Evolutionary conservation across 129 eudicot genomes (phyloP), one percentile per base, ranked within the genome.

Genomic region (Chrysanthemum seticuspe): DNA sequence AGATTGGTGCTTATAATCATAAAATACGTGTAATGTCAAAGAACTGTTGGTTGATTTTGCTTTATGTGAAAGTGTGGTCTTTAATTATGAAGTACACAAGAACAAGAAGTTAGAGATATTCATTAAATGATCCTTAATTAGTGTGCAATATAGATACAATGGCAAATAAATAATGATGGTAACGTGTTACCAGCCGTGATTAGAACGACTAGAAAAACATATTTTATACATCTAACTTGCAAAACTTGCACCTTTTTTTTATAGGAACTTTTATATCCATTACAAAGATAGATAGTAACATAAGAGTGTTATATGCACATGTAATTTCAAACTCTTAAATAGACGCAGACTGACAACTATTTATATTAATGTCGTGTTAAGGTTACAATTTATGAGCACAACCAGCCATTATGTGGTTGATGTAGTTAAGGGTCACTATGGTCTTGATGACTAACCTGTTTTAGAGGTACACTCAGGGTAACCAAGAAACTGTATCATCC

Each of bases 381-480:
- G 29, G 72, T 71, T 53, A 78, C 72, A 78, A 71, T 65, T 63
- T 72, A 71, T 72, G 77, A 78, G 81, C 67, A 50, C 50, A 74
- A 62, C 31, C 29, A 40, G 34, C 52, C 19, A 51, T 63, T 44
- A 52, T 48, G 11, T 29, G 19, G 64, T 60, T 62, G 76, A 71
- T 62, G 40, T 27, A 71, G 55, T 71, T 53, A 63, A 54, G 68
- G 75, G 55, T 50, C 63, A 31, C 47, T 59, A 16, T 48, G 75
- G 62, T 72, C 64, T 65, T 55, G 77, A 56, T 78, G 82, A 65
- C 82, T 72, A 72, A 78, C 78, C 78, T 56, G 82, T 36, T 68
- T 40, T 65, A 60, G 66, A 78, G 59, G 82, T 70, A 54, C 51
- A 71, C 47, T 40, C 47, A 40, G 47, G 10, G 10, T 7, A 40